These are phyloP conservation scores for Phytophthora quininea DNA, from an alignment of 352 stramenopile species.

Conservation along the genomic window DNA sequence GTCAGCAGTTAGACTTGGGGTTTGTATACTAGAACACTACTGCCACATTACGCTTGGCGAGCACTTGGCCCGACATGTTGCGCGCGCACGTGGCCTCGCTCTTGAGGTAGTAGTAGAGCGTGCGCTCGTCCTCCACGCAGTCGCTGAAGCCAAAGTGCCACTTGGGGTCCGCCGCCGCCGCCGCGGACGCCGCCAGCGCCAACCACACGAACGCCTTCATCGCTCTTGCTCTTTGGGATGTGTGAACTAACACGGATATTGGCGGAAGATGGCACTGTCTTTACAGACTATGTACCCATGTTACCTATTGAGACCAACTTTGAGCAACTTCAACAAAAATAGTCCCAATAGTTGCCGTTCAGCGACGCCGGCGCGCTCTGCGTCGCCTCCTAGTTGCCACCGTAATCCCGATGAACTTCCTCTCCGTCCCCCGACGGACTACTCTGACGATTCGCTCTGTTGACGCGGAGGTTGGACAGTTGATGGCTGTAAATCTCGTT, in stretches of 20 bases:
- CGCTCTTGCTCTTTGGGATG: conserved; percentile 17
- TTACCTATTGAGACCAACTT: no score
- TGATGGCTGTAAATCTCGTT: background rate
- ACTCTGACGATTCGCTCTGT: no score
- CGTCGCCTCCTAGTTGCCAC: no score
- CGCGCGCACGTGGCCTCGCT: conserved; percentile 51
- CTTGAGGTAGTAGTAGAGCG: conserved; percentile 79
- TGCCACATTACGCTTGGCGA: conserved; percentile 51
- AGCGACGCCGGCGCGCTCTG: no score
- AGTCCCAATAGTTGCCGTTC: no score
- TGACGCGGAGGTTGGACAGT: no score
- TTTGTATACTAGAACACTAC: background rate
- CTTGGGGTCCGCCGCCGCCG: conserved; percentile 7
- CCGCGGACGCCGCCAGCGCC: background rate
- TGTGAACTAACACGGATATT: conserved; percentile 15
- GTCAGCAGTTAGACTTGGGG: background rate
- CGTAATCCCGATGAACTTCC: no score
- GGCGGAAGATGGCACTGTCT: conserved; percentile 13
- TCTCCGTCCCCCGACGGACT: no score
- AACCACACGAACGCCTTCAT: conserved; percentile 14
- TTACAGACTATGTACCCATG: background rate
- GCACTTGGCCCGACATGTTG: conserved; percentile 36
- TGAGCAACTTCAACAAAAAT: no score
- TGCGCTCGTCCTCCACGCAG: conserved; percentile 76
- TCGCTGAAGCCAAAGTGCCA: conserved; percentile 82